Base-by-base conservation (phyloP, 2,329 filamentous ascomycete genomes). In the Botrytis squamosa region DNA sequence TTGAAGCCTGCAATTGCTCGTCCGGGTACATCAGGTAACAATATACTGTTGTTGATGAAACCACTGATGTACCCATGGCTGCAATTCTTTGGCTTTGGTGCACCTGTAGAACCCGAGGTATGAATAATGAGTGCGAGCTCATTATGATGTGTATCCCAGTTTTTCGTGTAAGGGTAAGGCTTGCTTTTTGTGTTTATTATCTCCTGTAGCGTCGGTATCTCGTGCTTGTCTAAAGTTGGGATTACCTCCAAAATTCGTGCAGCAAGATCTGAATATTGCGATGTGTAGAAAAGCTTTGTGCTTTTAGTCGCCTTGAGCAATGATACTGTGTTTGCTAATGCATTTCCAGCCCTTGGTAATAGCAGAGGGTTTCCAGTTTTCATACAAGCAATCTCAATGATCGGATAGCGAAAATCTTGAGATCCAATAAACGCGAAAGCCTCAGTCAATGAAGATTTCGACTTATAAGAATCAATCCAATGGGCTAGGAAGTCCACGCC, bases 11-110 rank as follows among this genome's bases (percentile, higher is more conserved):
- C n/a, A 22, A 8, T 6, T 22, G 4, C n/a, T 36, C 70, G 33
- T 29, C 73, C 73, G n/a, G 70, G 62, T 10, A 69, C 38, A 16
- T 66, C 70, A 2, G 70, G 52, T 22, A 71, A 20, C 22, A 74
- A 33, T 9, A n/a, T 42, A 5, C 2, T 20, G 52, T 33, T 36
- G 44, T 42, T 81, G 75, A 85, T 83, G 78, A 83, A 80, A 0
- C 82, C 81, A 1, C 78, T 77, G 9, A 83, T 73, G 46, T 78
- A 76, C 4, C n/a, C 76, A 72, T 88, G 84, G 3, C 84, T 86
- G 60, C 86, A 83, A 74, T 83, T 85, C 64, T 88, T 87, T 0
- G 86, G 86, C 71, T 91, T 91, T 0, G 89, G 89, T 0, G 90
- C 82, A 0, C 89, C 89, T 0, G 90, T 85, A 0, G 86, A 88